Evolutionary conservation across 2,329 filamentous ascomycete genomes (phyloP), one percentile per base, ranked within the genome.

Genomic region (Aspergillus terreus): DNA sequence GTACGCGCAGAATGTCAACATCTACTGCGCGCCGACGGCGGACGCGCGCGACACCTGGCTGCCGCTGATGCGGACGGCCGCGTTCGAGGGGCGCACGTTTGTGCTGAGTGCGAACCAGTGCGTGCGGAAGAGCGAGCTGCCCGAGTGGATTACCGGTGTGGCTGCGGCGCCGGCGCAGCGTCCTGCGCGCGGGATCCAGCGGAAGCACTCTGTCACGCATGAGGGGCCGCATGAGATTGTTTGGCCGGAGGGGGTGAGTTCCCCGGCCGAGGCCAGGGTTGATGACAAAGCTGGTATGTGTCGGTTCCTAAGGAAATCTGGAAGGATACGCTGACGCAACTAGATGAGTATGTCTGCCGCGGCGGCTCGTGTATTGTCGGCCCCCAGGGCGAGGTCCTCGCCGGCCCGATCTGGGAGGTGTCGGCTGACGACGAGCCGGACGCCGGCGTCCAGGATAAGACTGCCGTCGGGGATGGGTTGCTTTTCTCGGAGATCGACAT

Each of bases 11-110:
- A 95, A 95, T 65, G 84, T 96, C 63, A 95, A 95, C 68, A 74
- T 96, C 11, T 96, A 92, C 71, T 82, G 96, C 2, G 91, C 92
- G 0, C 92, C 92, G 0, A 96, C 92, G 0, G 92, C 92, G 1
- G 92, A 96, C 72, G 82, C 79, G 17, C 80, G 92, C 54, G 88
- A 92, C 62, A 84, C 88, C 0, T 97, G 92, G 92, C 72, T 89
- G 21, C 75, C 83, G 0, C 75, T 95, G n/a, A 87, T 96, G 84
- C 81, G 86, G 47, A 95, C 91, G 0, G 78, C 94, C 6, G 91
- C 84, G 2, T 79, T 83, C 48, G 92, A 97, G 70, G 88, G 91
- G 0, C 80, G 92, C 17, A 89, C 89, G 60, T 92, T 95, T 60
- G 91, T 96, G 15, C 75, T 96, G 3, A 90, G 84, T 64, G 85